Base-by-base conservation (phyloP, 2,329 filamentous ascomycete genomes). In the Fusarium cyanostomum region DNA sequence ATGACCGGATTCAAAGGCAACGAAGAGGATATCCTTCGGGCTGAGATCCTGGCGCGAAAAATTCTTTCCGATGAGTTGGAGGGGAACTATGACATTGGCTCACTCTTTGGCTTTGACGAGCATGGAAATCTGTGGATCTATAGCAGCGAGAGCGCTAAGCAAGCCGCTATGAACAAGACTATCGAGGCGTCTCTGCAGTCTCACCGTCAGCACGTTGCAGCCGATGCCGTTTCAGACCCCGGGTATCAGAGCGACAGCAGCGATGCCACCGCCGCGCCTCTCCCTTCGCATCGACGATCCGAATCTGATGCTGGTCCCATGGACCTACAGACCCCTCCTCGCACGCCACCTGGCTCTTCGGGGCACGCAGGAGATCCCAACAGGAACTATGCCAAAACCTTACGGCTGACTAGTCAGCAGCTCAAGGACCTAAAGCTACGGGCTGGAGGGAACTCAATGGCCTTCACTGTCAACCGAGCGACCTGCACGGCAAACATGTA, bases 101-200 rank as follows among this genome's bases (percentile, higher is more conserved):
- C 94, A 2, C 83, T 99, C 27, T 97, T 99, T 69, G 95, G 94
- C 11, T 94, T 95, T 39, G 95, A 99, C 73, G 93, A 96, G 72
- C 88, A 95, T 58, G 95, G 95, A 7, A 99, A 99, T 71, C 83
- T 99, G n/a, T 98, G 95, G 94, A 98, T 99, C 67, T 99, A 99
- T 79, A 95, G 93, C 78, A 98, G 94, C 70, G 94, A 98, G 75
- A 94, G 97, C 72, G 93, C 95, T 21, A 98, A 97, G 73, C 90
- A 95, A 70, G 90, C 91, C 7, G 94, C 94, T 28, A 89, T 89
- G 80, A 89, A 90, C 74, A 84, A 80, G 68, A 84, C 84, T 2
- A 81, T 84, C 59, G 83, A 85, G 53, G 78, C 81, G 8, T 79
- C 82, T 9, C 72, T 85, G 43, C 78, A 80, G 15, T 75, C 79